Base-by-base conservation (phyloP, 805 yeast species). In the Phaffomyces opuntiae region DNA sequence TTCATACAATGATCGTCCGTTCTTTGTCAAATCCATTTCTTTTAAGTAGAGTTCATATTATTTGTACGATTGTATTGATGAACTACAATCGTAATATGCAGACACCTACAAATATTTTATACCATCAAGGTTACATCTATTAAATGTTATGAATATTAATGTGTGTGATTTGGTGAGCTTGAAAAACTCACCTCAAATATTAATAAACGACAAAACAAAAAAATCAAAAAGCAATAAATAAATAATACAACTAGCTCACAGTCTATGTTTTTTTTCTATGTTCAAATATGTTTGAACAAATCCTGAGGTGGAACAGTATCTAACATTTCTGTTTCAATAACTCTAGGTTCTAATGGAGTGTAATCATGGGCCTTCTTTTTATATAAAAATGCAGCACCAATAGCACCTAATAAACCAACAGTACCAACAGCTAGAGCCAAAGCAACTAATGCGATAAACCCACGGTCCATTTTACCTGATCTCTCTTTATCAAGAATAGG, bases 361-460 rank as follows among this genome's bases (percentile, higher is more conserved):
- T 75, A 71, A 6, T 66, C 64, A 14, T 71, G 72, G 9, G 65
- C 60, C 36, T 69, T 61, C 43, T 64, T 64, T 43, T 61, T 67
- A 55, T 64, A 66, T 44, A 62, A 61, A 40, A 64, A 62, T 40
- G 56, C 53, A 7, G 61, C 69, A 33, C 73, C 73, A 5, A 68
- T 51, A 26, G 67, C 62, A 46, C 73, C 84, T 45, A 66, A 54
- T 17, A 61, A 61, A 40, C 66, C 58, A 36, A 72, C 60, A 1
- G 76, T 70, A 17, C 70, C 87, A 31, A 85, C 53, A 0, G 91
- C 79, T 45, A 81, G 67, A 0, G 89, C 93, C 37, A 82, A 69
- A 0, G 85, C 78, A 38, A 84, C 75, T 27, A 86, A 73, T 4
- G 82, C 88, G 27, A 84, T 81, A 54, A 74, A 81, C 0, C 93